Evolutionary conservation across 352 stramenopile genomes (phyloP), one percentile per base, ranked within the genome.

Genomic region (Pythium folliculosum): DNA sequence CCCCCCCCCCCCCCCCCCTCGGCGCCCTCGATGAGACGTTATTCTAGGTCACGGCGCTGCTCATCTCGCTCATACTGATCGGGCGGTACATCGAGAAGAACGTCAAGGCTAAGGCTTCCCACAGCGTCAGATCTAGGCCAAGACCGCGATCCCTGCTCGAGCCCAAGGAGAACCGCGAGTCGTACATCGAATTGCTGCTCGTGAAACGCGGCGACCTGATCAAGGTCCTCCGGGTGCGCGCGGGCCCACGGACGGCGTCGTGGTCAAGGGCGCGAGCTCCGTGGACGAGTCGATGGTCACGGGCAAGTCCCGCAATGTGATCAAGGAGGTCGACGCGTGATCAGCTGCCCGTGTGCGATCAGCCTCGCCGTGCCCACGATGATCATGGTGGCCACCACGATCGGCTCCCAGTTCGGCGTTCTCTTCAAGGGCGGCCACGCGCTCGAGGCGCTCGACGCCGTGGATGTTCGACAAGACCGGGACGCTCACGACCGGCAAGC

Each of bases 141-240:
- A 92, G 68, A 95, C 82, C 1, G 97, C 96, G 13, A 95, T 97
- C 43, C 76, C 68, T 98, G 59, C 70, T 98, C 21, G 84, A 91
- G 27, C 67, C 68, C 0, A 61, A 73, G 5, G 56, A 77, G 50
- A 82, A 55, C 16, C 47, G 86, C 47, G 86, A 92, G 54, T 67
- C 80, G 44, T 88, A 90, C 65, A 89, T 94, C 63, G 86, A 94
- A 37, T 71, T 92, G 21, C 74, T 86, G 49, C 77, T 94, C n/a
- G 78, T 94, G 0, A 74, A 94, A 53, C 80, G 81, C n/a, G 72
- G 80, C 7, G 86, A 94, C 52, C 53, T 88, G 19, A 69, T 92
- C 17, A 86, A 86, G 63, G 81, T 92, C 0, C 69, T 94, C 0
- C 84, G 0, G 82, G 84, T 25, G 80, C 82, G 5, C 80, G 82